Evolutionary conservation across 768 basidiomycete genomes (phyloP).

Genomic region (Mycena rebaudengoi): DNA sequence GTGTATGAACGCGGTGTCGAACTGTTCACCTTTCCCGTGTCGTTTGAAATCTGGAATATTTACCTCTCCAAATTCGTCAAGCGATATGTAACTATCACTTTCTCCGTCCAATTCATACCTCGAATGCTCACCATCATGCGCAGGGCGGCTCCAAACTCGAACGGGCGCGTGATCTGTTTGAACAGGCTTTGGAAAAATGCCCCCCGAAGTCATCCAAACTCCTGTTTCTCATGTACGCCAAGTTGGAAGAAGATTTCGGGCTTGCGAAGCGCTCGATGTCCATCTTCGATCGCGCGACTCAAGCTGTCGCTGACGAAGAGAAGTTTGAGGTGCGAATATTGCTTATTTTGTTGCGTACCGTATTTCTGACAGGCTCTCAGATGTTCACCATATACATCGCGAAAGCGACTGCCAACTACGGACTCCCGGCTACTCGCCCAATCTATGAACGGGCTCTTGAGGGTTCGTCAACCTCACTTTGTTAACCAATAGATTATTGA

Average conservation of each 20-base stretch:
- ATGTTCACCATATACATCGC: conserved; percentile 98
- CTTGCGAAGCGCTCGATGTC: conserved; percentile 96
- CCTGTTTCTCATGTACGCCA: conserved; percentile 95
- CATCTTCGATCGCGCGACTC: conserved; percentile 92
- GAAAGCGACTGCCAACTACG: conserved; percentile 95
- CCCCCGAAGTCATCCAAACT: conserved; percentile 95
- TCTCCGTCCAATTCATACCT: neutral
- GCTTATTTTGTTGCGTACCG: no score
- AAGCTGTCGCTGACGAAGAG: conserved; percentile 87
- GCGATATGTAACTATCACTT: conserved; percentile 77
- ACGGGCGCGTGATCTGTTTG: conserved; percentile 96
- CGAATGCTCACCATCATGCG: neutral
- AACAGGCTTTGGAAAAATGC: conserved; percentile 96
- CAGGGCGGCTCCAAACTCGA: conserved; percentile 95
- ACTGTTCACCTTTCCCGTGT: conserved; percentile 96
- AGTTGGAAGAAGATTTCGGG: conserved; percentile 94
- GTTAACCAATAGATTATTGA: neutral
- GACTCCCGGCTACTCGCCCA: conserved; percentile 93
- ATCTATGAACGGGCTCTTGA: conserved; percentile 97
- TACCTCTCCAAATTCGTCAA: conserved; percentile 97
- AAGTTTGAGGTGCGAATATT: conserved; percentile 83
- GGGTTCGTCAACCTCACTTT: conserved; percentile 39
- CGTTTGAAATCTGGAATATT: conserved; percentile 99
- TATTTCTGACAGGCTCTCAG: conserved; percentile 47
- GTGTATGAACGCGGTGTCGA: conserved; percentile 98